Conservation (phyloP, 2,329 filamentous ascomycete genomes). For the Beauveria caledonica region DNA sequence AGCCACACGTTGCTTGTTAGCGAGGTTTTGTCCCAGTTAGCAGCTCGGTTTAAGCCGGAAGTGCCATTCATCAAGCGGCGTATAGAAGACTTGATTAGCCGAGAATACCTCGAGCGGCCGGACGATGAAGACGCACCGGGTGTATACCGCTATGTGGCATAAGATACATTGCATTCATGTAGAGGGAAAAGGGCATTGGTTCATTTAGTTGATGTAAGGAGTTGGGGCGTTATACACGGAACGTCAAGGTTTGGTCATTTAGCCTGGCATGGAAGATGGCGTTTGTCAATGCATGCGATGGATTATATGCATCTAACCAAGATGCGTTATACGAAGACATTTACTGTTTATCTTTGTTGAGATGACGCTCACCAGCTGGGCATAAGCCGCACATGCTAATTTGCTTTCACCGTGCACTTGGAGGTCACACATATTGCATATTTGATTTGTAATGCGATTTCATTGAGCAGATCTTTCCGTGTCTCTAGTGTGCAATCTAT, state of each 20-base stretch:
- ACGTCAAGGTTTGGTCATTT: background rate
- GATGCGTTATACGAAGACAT: too few species aligned
- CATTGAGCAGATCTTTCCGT: background rate
- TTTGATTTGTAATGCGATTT: background rate
- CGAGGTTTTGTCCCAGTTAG: slow-evolving; percentile 64
- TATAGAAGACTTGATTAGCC: slow-evolving; percentile 68
- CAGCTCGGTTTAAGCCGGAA: slow-evolving; percentile 65
- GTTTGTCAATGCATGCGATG: background rate
- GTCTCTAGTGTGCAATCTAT: background rate
- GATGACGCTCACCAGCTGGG: too few species aligned
- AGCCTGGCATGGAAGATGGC: background rate
- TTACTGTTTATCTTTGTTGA: too few species aligned
- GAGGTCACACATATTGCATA: too few species aligned
- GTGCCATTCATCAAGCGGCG: slow-evolving; percentile 70
- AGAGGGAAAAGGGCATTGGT: background rate
- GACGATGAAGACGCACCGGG: slow-evolving; percentile 58
- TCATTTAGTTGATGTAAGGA: background rate
- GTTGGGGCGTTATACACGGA: background rate
- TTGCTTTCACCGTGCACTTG: too few species aligned
- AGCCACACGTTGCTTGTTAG: slow-evolving; percentile 60
- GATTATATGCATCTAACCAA: background rate
- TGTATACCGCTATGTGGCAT: slow-evolving; percentile 66
- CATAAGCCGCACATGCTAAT: too few species aligned
- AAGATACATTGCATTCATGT: slow-evolving; percentile 15
- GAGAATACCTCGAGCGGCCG: slow-evolving; percentile 67